Base-by-base conservation (phyloP, 768 basidiomycete genomes). In the Tephrocybe rancida region DNA sequence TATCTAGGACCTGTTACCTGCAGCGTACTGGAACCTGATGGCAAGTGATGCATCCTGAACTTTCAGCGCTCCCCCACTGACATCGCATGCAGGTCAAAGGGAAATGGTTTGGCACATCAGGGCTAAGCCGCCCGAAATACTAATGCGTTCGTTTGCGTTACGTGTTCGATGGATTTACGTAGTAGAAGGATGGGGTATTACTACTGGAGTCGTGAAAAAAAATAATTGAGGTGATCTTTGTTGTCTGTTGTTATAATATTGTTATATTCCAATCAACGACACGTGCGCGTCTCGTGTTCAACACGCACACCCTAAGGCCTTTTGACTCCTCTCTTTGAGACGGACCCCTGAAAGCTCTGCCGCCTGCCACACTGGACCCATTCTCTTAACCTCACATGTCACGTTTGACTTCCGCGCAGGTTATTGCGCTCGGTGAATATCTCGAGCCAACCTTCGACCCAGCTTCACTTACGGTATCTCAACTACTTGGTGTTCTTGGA, bases 361-460 rank as follows among this genome's bases (percentile, higher is more conserved):
- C n/a, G 7, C 35, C 35, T 37, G 10, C 14, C 7, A 37, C 11
- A 7, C 16, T 16, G 35, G n/a, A n/a, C 49, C 22, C 25, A 7
- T 30, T 8, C 34, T 30, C 29, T 48, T 18, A 22, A 47, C 66
- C 26, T 10, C 11, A 19, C 54, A 91, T 91, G 90, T 90, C 90
- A 64, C 82, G 85, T 57, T 70, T 90, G 58, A 91, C 89, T n/a
- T 77, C 91, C 25, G 79, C 88, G 2, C 86, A 94, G 68, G 75
- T 94, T 49, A 86, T 94, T 61, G 75, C 69, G 19, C 70, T 79
- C 27, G 92, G 90, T 63, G 83, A 89, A 68, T 94, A 94, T 69
- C 84, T 94, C 55, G 79, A 90, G 55, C 80, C 83, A 9, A 84
- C 87, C 64, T 94, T 92, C 50, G 85, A 94, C 59, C 85, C 92